These are phyloP conservation scores for Phytophthora meadii DNA, from an alignment of 352 stramenopile genomes.

Conservation along the genomic window DNA sequence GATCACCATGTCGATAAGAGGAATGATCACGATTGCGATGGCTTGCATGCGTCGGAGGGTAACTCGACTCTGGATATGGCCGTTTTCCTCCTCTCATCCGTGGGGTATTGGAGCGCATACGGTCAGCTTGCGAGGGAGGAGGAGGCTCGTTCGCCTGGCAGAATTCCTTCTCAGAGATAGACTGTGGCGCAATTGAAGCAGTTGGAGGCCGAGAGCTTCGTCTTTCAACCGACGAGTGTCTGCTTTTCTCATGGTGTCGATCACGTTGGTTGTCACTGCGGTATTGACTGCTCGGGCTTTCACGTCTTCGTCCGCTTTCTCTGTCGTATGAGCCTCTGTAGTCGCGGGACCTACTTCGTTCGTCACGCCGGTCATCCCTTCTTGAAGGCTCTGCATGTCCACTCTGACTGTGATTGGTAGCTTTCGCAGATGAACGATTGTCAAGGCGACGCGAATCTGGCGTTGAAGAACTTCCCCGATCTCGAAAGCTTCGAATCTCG, in stretches of 20 bases:
- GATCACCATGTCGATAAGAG: conserved; percentile 10
- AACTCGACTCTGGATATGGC: conserved; percentile 26
- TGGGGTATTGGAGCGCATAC: conserved; percentile 17
- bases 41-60: conserved; percentile 17
- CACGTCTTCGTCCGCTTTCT: conserved; percentile 17
- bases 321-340: conserved; percentile 17
- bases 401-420: conserved; percentile 10
- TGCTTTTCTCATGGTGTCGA: conserved; percentile 8
- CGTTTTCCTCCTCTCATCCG: conserved; percentile 28
- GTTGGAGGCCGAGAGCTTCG: conserved; percentile 22
- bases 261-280: conserved; percentile 23
- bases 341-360: conserved; percentile 19
- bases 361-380: conserved; percentile 13
- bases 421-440: conserved; percentile 17
- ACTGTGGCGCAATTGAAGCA: conserved; percentile 24
- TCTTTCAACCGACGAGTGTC: neutral
- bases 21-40: conserved; percentile 17
- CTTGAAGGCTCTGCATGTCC: conserved; percentile 12
- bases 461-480: conserved; percentile 21
- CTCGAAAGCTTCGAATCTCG: conserved; percentile 34
- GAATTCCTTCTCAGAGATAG: conserved; percentile 65
- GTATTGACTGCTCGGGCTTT: conserved; percentile 7
- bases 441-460: conserved; percentile 18
- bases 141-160: conserved; percentile 56
- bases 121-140: conserved; percentile 21